A percentile compares a stretch with the other conserved stretches of the same genome.
These are phyloP conservation scores for Globisporangium alternatum DNA, from an alignment of 352 stramenopile species.

Conservation along the genomic window DNA sequence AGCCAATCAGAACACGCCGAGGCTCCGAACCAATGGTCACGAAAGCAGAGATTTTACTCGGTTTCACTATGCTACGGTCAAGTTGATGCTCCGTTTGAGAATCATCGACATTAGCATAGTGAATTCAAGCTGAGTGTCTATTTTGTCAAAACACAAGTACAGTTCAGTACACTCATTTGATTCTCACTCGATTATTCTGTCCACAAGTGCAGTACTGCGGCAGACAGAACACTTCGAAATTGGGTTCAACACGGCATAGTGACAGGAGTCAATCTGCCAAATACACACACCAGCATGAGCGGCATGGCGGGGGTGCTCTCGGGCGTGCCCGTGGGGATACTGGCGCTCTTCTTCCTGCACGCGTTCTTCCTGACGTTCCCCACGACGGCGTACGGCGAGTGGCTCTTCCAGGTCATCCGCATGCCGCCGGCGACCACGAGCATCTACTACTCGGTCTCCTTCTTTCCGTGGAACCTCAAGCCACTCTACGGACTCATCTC, in stretches of 20 bases:
- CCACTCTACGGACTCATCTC: conserved; percentile 77
- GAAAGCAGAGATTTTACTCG: neutral
- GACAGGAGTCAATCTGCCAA: neutral
- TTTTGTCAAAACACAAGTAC: neutral
- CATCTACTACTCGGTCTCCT: conserved; percentile 80
- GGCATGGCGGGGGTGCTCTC: conserved; percentile 8
- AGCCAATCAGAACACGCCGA: conserved; percentile 28
- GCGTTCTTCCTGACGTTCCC: conserved; percentile 75
- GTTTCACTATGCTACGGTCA: neutral
- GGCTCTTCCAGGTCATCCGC: conserved; percentile 74
- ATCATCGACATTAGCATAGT: neutral
- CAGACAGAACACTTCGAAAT: conserved; percentile 1
- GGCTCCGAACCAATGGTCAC: conserved; percentile 11
- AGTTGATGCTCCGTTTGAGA: neutral
- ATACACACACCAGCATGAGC: neutral
- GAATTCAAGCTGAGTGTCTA: neutral
- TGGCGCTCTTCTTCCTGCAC: conserved; percentile 80
- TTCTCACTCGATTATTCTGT: neutral
- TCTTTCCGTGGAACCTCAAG: conserved; percentile 88
- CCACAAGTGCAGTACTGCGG: neutral
- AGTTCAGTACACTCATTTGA: neutral
- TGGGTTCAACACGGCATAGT: conserved; percentile 12
- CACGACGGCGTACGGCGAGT: conserved; percentile 71
- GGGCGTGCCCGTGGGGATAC: conserved; percentile 46
- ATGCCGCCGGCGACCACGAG: conserved; percentile 75